Base-by-base conservation (phyloP, 75 land plant genomes). In the Pseudotsuga menziesii region DNA sequence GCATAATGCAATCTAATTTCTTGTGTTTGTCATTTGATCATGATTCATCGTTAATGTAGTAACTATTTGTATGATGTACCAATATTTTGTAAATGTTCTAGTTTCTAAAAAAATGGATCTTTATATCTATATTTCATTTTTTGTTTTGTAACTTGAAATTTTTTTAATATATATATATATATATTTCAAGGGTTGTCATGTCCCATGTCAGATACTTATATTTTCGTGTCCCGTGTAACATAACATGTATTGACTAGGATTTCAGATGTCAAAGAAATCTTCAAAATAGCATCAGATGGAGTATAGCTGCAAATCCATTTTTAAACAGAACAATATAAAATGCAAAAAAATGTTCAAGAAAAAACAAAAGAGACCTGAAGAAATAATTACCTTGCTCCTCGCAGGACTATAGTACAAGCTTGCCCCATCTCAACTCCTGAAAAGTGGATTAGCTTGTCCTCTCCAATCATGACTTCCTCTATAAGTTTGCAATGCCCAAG, bases 391-490 rank as follows among this genome's bases (percentile, higher is more conserved):
- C 99, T 96, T 60, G 99, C 97, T 55, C 99, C 99, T 73, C 99
- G 86, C 57, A 96, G 82, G 13, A 96, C 97, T 22, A 96, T 94
- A 4, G 99, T 96, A 57, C 99, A 96, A 36, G 99, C 99, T 82
- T 96, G 97, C 15, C 99, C 99, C 91, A 96, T 79, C 73, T 84
- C 99, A 69, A 94, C 97, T 29, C 99, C 99, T 76, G 99, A 96
- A 79, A 96, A 96, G 78, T 91, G 97, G 78, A 96, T 96, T 76
- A 96, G 80, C 80, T 85, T 94, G 77, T 96, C 99, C 84, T 96
- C 99, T 2, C 99, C 99, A 78, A 96, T 96, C 99, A 96, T 96
- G 13, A 96, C 90, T 85, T 96, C 99, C 78, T 96, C 99, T 78
- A 96, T 96, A 23, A 96, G 88, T 77, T 94, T 92, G 93, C 99